phyloP scores from a whole-genome alignment of 345 rosid species.

The Cardamine occulta region DNA sequence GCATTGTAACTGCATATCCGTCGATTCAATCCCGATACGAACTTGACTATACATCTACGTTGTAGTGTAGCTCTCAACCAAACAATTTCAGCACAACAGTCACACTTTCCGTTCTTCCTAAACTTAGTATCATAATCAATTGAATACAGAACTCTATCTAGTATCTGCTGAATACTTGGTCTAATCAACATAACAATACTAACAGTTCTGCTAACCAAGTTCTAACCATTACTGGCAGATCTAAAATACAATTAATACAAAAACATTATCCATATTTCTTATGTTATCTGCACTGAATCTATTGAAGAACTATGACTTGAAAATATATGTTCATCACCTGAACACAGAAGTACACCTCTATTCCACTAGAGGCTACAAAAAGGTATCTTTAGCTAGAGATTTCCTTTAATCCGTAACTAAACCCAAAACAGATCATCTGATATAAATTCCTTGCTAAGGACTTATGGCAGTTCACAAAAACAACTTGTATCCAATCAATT shows the following conservation, averaged over 20 bases:
- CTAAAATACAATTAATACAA: neutral
- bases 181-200: constrained; percentile 10
- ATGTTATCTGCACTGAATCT: neutral
- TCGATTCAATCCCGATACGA: neutral
- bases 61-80: neutral
- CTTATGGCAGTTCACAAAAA: neutral
- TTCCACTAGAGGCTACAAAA: neutral
- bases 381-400: neutral
- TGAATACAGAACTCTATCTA: neutral
- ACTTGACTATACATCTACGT: neutral
- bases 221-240: neutral
- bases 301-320: neutral
- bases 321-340: neutral
- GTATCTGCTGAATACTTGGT: neutral
- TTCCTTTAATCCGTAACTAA: neutral
- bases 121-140: neutral
- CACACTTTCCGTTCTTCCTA: neutral
- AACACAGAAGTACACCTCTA: constrained; percentile 6
- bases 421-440: neutral
- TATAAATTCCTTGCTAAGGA: neutral
- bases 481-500: neutral
- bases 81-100: neutral
- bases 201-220: neutral
- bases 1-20: no score
- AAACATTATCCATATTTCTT: neutral